Percentiles rank a stretch among this genome's conserved stretches.
Conservation (phyloP, 2,329 filamentous ascomycete species). For the Ilyonectria destructans region DNA sequence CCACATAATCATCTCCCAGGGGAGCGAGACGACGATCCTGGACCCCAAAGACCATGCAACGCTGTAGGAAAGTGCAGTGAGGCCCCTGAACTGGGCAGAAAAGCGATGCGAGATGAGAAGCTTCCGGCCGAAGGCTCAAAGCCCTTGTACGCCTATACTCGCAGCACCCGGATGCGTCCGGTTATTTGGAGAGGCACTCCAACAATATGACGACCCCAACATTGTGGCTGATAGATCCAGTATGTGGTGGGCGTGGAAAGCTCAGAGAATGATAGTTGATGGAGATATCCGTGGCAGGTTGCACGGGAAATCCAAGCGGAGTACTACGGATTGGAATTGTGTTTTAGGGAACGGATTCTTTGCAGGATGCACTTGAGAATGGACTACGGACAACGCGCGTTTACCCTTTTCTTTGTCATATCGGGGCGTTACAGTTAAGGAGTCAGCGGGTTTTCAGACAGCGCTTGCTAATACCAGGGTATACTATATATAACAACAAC, state of each 20-base stretch:
- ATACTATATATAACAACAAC: conserved; percentile 18
- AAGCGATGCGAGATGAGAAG: conserved; percentile 33
- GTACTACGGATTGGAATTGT: conserved; percentile 18
- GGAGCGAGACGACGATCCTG: conserved; percentile 47
- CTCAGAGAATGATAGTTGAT: conserved; percentile 13
- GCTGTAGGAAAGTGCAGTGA: conserved; percentile 49
- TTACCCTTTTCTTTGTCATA: conserved; percentile 20
- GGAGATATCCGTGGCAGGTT: conserved; percentile 11
- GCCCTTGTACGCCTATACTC: too few relatives aligned
- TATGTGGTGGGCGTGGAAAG: background rate
- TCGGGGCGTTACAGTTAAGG: conserved; percentile 14
- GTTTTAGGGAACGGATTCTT: conserved; percentile 8
- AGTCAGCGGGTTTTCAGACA: conserved; percentile 22
- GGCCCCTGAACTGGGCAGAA: conserved; percentile 44
- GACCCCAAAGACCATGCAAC: conserved; percentile 41
- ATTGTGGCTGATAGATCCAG: background rate
- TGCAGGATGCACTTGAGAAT: conserved; percentile 28
- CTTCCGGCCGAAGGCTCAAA: background rate
- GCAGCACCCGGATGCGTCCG: too few relatives aligned
- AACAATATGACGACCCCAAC: background rate
- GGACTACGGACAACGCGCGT: conserved; percentile 22
- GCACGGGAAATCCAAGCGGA: conserved; percentile 8
- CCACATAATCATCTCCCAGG: conserved; percentile 80
- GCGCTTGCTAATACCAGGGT: conserved; percentile 31
- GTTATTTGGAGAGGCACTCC: background rate